Evolutionary conservation across 257 asterid genomes (phyloP).

Genomic region (Salvia rosmarinus): DNA sequence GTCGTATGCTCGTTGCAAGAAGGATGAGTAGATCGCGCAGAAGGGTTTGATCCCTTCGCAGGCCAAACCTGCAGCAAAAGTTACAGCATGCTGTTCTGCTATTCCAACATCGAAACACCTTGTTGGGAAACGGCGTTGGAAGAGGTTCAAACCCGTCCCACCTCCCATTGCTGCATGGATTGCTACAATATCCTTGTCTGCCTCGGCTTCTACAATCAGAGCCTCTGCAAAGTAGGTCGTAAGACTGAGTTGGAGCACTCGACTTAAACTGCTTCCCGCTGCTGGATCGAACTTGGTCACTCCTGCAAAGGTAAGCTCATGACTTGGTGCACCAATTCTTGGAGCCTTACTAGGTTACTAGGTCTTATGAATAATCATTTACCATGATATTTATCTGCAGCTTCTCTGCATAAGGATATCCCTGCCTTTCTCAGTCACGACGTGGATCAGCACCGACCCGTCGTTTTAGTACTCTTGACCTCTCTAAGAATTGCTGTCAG

Average conservation of each 20-base stretch:
- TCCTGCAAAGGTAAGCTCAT: constrained; percentile 47
- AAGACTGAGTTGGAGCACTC: constrained; percentile 76
- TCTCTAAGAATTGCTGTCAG: constrained; percentile 76
- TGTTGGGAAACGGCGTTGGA: constrained; percentile 80
- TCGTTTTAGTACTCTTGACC: constrained; percentile 84
- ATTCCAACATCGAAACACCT: constrained; percentile 93
- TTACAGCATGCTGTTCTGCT: constrained; percentile 96
- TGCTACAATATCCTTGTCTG: constrained; percentile 79
- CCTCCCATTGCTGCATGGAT: constrained; percentile 99
- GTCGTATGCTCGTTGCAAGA: constrained; percentile 91
- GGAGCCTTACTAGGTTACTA: neutral
- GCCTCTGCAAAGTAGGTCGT: constrained; percentile 93
- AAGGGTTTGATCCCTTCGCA: constrained; percentile 97
- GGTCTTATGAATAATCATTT: constrained; percentile 12
- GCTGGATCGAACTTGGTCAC: constrained; percentile 93
- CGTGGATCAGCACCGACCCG: constrained; percentile 92
- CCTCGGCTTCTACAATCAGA: constrained; percentile 89
- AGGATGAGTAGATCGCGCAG: constrained; percentile 87
- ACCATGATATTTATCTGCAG: constrained; percentile 97
- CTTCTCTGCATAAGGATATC: constrained; percentile 96
- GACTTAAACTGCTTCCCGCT: constrained; percentile 88
- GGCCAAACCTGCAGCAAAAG: constrained; percentile 96
- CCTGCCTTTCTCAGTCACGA: constrained; percentile 91
- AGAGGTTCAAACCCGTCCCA: constrained; percentile 90
- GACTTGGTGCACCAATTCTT: neutral